Evolutionary conservation across 1,284 basidiomycete genomes (phyloP), one percentile per base, ranked within the genome.

Genomic region (Apiotrichum akiyoshidainum): DNA sequence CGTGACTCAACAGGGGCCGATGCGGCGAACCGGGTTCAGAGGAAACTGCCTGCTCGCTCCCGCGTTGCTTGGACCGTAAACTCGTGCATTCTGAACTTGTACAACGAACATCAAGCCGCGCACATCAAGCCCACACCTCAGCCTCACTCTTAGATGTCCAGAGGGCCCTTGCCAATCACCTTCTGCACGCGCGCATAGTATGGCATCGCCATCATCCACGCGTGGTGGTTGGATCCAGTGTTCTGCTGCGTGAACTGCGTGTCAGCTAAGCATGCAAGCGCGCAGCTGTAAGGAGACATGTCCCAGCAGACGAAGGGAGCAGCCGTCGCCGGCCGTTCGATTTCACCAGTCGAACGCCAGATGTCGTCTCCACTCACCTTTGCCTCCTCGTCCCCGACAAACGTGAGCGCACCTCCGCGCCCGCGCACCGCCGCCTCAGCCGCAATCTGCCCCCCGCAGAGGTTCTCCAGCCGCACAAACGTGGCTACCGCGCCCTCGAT

Each of bases 141-240:
- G 17, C n/a, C 19, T 11, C n/a, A 16, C 6, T 34, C 8, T 33
- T 16, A 51, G 49, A 51, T 51, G 6, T 39, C 37, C 21, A 33
- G 26, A 16, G 37, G 39, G 4, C 37, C 49, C 26, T 13, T 12
- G 2, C 49, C 49, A 2, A 42, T 16, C 16, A 4, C 5, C 39
- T 35, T 55, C 34, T 54, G 52, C 21, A 60, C 53, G 10, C 60
- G 57, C 31, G 62, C 58, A 45, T 65, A 69, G 49, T 67, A 65
- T 9, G 67, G 67, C 63, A 65, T 61, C n/a, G 59, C 64, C 62
- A 69, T 65, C 58, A 67, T 49, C 65, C 66, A 69, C 9, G 64
- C 64, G 37, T 69, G 67, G 49, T 69, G 67, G 45, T 67, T 63
- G 1, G 61, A 64, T 10, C 65, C 65, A 19, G 57, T 62, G 42